Percentiles rank a stretch among this genome's conserved stretches.
Evolutionary conservation across 1,139 yeast genomes (phyloP).

Genomic region (Geotrichum citri-aurantii): DNA sequence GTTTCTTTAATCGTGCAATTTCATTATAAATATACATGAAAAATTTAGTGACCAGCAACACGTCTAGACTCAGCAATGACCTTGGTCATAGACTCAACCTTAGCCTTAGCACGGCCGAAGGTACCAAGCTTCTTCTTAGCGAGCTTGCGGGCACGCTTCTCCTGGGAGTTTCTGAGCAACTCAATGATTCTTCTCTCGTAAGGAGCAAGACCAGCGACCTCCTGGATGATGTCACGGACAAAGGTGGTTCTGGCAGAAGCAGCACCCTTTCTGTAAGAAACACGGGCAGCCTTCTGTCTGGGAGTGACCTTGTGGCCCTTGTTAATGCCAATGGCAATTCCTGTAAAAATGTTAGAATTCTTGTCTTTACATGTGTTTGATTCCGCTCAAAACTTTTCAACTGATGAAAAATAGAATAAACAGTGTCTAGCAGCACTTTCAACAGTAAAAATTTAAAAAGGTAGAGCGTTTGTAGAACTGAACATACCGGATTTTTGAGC

Average conservation of each 20-base stretch:
- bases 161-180: constrained; percentile 99
- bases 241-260: constrained; percentile 92
- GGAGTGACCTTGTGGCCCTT: constrained; percentile 97
- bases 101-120: constrained; percentile 98
- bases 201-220: constrained; percentile 98
- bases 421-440: not conserved
- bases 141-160: constrained; percentile 99
- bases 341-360: constrained; percentile 36
- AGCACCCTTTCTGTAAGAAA: constrained; percentile 96
- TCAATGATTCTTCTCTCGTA: constrained; percentile 99
- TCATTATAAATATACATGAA: not conserved
- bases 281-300: constrained; percentile 89
- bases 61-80: constrained; percentile 98
- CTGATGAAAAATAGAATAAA: not conserved
- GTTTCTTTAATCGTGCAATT: not conserved
- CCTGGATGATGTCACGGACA: constrained; percentile 93
- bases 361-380: not conserved
- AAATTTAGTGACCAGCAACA: constrained; percentile 29
- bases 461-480: not conserved
- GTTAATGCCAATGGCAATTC: constrained; percentile 98
- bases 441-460: not conserved
- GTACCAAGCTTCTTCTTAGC: constrained; percentile 99
- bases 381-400: not conserved
- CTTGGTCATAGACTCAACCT: constrained; percentile 97
- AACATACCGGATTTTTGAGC: constrained; percentile 41